Evolutionary conservation across 371 early-diverging fungal species (phyloP).

Genomic region (Amoeboaphelidium protococcarum): DNA sequence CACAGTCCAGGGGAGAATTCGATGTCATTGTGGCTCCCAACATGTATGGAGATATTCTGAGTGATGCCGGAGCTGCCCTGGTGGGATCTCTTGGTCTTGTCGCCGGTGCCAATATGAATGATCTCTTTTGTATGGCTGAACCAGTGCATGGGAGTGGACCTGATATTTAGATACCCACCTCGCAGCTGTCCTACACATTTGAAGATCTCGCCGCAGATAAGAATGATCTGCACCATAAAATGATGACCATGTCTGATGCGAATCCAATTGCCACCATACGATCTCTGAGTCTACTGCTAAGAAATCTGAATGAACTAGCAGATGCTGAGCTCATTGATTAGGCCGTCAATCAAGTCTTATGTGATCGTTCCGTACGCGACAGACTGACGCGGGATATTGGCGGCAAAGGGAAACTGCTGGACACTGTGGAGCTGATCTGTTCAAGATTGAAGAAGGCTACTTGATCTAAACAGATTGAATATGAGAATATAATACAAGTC

Average conservation of each 20-base stretch:
- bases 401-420: constrained; percentile 52
- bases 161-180: constrained; percentile 83
- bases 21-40: constrained; percentile 87
- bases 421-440: too few species aligned
- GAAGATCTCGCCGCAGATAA: too few species aligned
- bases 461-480: too few species aligned
- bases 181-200: neutral
- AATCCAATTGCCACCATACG: constrained; percentile 82
- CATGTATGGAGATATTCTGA: constrained; percentile 68
- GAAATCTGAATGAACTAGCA: constrained; percentile 38
- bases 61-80: constrained; percentile 83
- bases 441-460: too few species aligned
- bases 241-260: constrained; percentile 72
- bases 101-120: constrained; percentile 78
- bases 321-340: constrained; percentile 48
- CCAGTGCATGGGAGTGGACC: constrained; percentile 90
- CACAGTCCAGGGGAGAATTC: constrained; percentile 64
- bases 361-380: constrained; percentile 13
- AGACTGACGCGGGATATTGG: constrained; percentile 69
- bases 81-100: constrained; percentile 82
- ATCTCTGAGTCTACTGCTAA: constrained; percentile 63
- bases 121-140: constrained; percentile 69
- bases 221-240: too few species aligned
- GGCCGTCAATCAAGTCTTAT: constrained; percentile 53
- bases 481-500: too few species aligned